phyloP scores from a whole-genome alignment of 83 land plant species.

The Thuja plicata region DNA sequence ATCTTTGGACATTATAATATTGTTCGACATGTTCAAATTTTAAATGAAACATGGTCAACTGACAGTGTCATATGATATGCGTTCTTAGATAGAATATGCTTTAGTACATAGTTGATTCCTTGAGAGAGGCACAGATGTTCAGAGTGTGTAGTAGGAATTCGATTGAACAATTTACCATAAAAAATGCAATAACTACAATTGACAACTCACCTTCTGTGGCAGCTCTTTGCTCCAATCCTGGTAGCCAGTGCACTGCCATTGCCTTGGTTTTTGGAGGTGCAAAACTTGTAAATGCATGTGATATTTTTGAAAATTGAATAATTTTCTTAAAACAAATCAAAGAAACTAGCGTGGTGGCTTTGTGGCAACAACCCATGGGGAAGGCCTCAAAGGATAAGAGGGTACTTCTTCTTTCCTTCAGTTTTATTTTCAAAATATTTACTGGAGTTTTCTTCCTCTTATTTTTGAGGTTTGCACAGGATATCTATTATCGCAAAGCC shows the following conservation, averaged over 20 bases:
- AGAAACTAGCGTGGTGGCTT: not conserved
- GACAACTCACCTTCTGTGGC: not conserved
- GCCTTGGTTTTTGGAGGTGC: not conserved
- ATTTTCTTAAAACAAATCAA: not conserved
- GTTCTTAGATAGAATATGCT: too few relatives aligned
- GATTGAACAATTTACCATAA: not conserved
- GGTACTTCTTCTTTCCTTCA: slow-evolving; percentile 23
- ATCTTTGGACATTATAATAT: too few relatives aligned
- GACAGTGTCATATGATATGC: too few relatives aligned
- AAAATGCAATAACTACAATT: not conserved
- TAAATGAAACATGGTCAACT: too few relatives aligned
- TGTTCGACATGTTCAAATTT: too few relatives aligned
- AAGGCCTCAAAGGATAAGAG: slow-evolving; percentile 82
- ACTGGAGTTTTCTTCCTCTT: not conserved
- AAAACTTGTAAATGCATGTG: not conserved
- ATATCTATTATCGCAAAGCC: slow-evolving; percentile 96
- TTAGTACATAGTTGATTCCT: too few relatives aligned
- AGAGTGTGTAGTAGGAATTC: too few relatives aligned
- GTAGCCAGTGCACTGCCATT: not conserved
- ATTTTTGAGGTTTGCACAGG: slow-evolving; percentile 43
- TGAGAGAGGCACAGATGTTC: too few relatives aligned
- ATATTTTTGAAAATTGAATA: not conserved
- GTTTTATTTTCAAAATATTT: not conserved
- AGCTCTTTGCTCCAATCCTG: not conserved
- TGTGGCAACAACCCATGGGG: slow-evolving; percentile 43